phyloP scores from a whole-genome alignment of 129 eudicot genomes.

The Chrysanthemum seticuspe region DNA sequence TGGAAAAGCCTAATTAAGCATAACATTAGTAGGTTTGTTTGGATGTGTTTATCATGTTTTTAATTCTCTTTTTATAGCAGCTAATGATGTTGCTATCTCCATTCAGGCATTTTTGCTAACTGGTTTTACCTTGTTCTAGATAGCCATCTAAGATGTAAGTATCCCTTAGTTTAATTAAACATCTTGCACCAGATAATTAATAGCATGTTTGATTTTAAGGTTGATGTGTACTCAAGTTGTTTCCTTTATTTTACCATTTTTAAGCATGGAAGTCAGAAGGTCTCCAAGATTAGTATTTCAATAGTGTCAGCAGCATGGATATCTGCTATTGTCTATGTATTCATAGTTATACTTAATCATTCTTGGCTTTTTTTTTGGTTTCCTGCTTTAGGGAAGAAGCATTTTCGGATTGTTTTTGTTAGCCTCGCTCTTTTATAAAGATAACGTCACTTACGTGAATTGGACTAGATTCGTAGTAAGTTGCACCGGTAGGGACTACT shows the following conservation, averaged over 20 bases:
- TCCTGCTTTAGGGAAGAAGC: conserved; percentile 79
- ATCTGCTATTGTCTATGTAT: conserved; percentile 63
- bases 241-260: conserved; percentile 4
- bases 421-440: not conserved
- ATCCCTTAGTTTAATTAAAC: not conserved
- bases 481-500: too few relatives aligned
- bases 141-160: conserved; percentile 32
- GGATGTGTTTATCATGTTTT: too few relatives aligned
- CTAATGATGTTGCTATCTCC: too few relatives aligned
- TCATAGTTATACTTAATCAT: conserved; percentile 64
- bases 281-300: conserved; percentile 53
- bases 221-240: conserved; percentile 9
- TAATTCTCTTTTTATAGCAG: too few relatives aligned
- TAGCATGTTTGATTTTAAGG: conserved; percentile 2
- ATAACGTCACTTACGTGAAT: too few relatives aligned
- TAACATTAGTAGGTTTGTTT: too few relatives aligned
- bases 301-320: conserved; percentile 72
- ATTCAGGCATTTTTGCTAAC: too few relatives aligned
- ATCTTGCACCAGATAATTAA: not conserved
- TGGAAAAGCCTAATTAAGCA: too few relatives aligned
- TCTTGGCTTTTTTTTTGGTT: conserved; percentile 89
- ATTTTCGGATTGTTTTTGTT: not conserved
- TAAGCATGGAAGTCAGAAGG: conserved; percentile 84
- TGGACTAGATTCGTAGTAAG: too few relatives aligned
- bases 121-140: too few relatives aligned